These are phyloP conservation scores for Rubia tinctorum DNA, from an alignment of 305 asterid species.

Conservation along the genomic window DNA sequence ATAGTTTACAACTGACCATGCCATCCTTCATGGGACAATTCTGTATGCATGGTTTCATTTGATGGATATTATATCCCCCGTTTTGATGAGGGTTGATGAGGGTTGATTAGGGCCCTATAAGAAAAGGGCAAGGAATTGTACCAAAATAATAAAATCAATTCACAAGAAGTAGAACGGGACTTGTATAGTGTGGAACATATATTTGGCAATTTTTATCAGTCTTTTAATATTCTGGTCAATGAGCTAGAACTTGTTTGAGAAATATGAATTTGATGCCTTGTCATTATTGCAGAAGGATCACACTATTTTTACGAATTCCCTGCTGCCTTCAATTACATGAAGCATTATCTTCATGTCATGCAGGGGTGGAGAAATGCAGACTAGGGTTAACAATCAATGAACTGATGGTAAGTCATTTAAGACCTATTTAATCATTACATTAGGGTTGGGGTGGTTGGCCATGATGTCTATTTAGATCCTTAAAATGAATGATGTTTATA, in stretches of 20 bases:
- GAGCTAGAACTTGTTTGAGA: not conserved
- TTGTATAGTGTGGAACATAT: slow-evolving; percentile 2
- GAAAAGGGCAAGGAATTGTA: not conserved
- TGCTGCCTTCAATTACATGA: slow-evolving; percentile 27
- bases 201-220: not conserved
- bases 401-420: slow-evolving; percentile 28
- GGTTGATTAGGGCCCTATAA: not conserved
- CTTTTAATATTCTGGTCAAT: slow-evolving; percentile 1
- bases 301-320: slow-evolving; percentile 26
- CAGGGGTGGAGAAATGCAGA: slow-evolving; percentile 30
- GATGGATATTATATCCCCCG: not conserved
- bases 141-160: not conserved
- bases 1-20: not conserved
- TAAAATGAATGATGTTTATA: slow-evolving; percentile 7
- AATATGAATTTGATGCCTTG: not conserved
- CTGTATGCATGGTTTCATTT: not conserved
- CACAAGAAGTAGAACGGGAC: not conserved
- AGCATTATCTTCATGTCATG: slow-evolving; percentile 19
- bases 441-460: slow-evolving; percentile 9
- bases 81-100: not conserved
- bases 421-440: slow-evolving; percentile 7
- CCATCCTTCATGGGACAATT: not conserved
- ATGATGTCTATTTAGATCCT: slow-evolving; percentile 4
- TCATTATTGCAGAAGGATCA: slow-evolving; percentile 24
- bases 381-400: slow-evolving; percentile 33